Percentiles rank a stretch among this genome's conserved stretches.
Conservation (phyloP, 208 protist genomes). For the Acanthamoeba culbertsoni region DNA sequence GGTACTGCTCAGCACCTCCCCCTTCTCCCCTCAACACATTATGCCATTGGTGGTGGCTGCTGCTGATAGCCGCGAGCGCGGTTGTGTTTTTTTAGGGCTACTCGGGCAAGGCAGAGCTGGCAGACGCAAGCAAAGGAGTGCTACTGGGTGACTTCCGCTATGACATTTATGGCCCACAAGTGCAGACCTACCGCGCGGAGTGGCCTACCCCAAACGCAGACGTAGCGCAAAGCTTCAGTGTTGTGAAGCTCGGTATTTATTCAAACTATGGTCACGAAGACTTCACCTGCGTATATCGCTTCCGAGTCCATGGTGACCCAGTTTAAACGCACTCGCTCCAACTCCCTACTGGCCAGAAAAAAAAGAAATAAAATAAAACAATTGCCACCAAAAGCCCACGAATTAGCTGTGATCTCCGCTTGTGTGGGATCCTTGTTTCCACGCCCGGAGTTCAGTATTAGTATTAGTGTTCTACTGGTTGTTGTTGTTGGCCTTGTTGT, state of each 20-base stretch:
- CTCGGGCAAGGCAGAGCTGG: background rate
- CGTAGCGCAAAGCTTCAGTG: background rate
- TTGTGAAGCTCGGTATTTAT: background rate
- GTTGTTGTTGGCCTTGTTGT: too few relatives aligned
- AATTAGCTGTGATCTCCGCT: too few relatives aligned
- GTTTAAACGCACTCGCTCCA: too few relatives aligned
- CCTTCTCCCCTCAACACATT: background rate
- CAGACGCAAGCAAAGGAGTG: background rate
- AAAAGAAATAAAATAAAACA: too few relatives aligned
- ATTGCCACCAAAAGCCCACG: too few relatives aligned
- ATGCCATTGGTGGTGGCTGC: background rate
- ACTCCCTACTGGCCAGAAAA: too few relatives aligned
- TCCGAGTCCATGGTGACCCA: constrained; percentile 58
- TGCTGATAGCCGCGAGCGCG: background rate
- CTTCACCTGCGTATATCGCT: constrained; percentile 53
- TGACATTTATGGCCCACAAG: constrained; percentile 43
- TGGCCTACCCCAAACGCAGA: background rate
- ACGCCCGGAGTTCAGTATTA: too few relatives aligned
- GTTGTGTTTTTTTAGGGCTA: constrained; percentile 14
- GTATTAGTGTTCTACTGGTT: too few relatives aligned
- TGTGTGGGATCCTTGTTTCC: too few relatives aligned
- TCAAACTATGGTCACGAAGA: constrained; percentile 54
- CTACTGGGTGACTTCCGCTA: constrained; percentile 49
- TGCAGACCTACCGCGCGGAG: constrained; percentile 37
- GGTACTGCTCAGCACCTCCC: background rate